Conservation (phyloP, 2,329 filamentous ascomycete genomes). For the Aciculosporium take region DNA sequence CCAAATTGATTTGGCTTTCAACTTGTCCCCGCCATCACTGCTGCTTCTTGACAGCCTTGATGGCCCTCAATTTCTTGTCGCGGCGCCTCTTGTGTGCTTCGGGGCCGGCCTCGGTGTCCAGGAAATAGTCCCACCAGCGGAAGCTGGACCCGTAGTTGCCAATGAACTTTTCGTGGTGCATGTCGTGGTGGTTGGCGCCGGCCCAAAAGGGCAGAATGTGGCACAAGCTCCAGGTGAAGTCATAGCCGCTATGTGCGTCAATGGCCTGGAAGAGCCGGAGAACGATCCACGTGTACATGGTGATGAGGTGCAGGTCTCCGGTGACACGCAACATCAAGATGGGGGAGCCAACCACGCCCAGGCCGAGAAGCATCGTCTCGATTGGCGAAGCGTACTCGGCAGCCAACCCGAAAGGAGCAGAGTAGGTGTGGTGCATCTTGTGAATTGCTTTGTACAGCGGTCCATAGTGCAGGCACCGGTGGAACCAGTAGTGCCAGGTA, state of each 20-base stretch:
- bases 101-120: conserved; percentile 86
- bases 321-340: conserved; percentile 75
- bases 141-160: conserved; percentile 97
- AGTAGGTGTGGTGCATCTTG: conserved; percentile 99
- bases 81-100: conserved; percentile 75
- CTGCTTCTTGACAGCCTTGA: conserved; percentile 48
- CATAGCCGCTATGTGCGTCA: conserved; percentile 93
- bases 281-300: conserved; percentile 96
- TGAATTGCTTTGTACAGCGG: conserved; percentile 93
- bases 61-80: conserved; percentile 56
- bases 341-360: conserved; percentile 71
- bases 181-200: conserved; percentile 88
- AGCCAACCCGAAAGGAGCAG: conserved; percentile 87
- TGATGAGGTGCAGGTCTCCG: conserved; percentile 80
- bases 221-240: conserved; percentile 94
- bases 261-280: conserved; percentile 93
- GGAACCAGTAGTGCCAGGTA: conserved; percentile 95
- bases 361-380: conserved; percentile 85
- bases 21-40: conserved; percentile 31
- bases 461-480: conserved; percentile 85
- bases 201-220: conserved; percentile 97
- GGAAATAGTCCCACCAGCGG: conserved; percentile 93
- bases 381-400: conserved; percentile 97
- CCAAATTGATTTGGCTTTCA: not conserved
- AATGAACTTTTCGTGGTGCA: conserved; percentile 96